These are phyloP conservation scores for Pseudocercospora fijiensis DNA, from an alignment of 2,329 filamentous ascomycete species.

Conservation along the genomic window DNA sequence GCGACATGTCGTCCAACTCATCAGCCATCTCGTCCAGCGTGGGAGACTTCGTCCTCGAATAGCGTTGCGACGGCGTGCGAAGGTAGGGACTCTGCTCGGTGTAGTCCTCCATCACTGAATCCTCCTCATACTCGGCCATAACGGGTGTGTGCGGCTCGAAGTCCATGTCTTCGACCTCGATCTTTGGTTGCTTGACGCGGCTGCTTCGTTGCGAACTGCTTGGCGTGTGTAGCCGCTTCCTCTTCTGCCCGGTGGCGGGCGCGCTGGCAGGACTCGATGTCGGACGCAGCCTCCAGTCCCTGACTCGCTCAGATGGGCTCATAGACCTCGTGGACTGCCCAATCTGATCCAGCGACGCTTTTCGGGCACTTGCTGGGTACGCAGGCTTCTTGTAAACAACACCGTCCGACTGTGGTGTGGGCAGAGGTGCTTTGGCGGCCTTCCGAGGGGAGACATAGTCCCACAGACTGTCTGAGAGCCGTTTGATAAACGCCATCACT, in stretches of 20 bases:
- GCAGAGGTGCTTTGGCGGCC: constrained; percentile 36
- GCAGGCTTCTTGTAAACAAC: constrained; percentile 38
- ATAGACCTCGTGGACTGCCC: constrained; percentile 31
- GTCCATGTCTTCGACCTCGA: constrained; percentile 21
- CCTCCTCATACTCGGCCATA: constrained; percentile 3
- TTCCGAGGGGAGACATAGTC: constrained; percentile 46
- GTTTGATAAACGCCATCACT: constrained; percentile 30
- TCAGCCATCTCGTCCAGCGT: constrained; percentile 19
- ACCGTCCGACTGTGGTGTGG: constrained; percentile 20
- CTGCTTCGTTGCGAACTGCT: constrained; percentile 18
- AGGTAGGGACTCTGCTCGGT: constrained; percentile 13
- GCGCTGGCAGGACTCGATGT: constrained; percentile 15
- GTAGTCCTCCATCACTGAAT: constrained; percentile 12
- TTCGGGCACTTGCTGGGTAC: constrained; percentile 3
- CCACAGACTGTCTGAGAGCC: constrained; percentile 43
- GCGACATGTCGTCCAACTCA: constrained; percentile 37
- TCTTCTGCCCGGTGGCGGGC: constrained; percentile 17
- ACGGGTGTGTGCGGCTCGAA: background rate
- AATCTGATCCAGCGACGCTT: constrained; percentile 22
- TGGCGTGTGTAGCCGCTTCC: constrained; percentile 26
- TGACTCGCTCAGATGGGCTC: constrained; percentile 37
- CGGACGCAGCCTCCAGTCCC: constrained; percentile 27
- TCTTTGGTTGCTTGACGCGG: constrained; percentile 24
- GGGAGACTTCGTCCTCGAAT: constrained; percentile 11
- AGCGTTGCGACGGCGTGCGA: constrained; percentile 14